Percentiles rank a stretch among this genome's conserved stretches.
Conservation (phyloP, 805 yeast species). For the Maudiozyma serrabonitensis region DNA sequence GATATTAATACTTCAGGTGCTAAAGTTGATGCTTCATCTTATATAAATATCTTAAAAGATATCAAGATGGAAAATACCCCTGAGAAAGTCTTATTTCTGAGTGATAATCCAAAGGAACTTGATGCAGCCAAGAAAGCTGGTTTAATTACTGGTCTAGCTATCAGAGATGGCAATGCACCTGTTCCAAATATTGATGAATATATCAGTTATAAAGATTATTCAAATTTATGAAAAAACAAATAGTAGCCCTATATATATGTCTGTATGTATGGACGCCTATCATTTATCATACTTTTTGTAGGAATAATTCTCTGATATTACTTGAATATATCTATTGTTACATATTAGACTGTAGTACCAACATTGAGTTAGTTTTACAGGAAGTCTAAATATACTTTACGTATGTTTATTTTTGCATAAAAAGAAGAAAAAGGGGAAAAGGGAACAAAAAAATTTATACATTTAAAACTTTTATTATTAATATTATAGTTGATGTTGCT, state of each 20-base stretch:
- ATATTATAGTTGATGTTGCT: not conserved
- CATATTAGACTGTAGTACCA: too few relatives aligned
- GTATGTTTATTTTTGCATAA: too few relatives aligned
- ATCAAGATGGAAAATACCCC: constrained; percentile 27
- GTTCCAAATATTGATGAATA: constrained; percentile 16
- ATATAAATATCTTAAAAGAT: constrained; percentile 40
- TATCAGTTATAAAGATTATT: constrained; percentile 3
- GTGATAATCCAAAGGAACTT: constrained; percentile 74
- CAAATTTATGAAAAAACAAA: constrained; percentile 2
- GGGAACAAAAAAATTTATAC: too few relatives aligned
- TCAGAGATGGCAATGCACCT: constrained; percentile 67
- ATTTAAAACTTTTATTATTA: not conserved
- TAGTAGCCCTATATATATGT: too few relatives aligned
- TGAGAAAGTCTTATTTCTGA: constrained; percentile 47
- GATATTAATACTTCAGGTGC: constrained; percentile 81
- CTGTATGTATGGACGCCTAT: too few relatives aligned
- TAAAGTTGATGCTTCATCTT: constrained; percentile 51
- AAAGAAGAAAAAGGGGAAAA: too few relatives aligned
- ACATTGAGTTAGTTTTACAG: too few relatives aligned
- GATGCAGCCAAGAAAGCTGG: constrained; percentile 66
- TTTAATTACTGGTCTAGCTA: constrained; percentile 46
- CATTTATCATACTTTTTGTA: too few relatives aligned
- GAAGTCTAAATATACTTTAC: too few relatives aligned
- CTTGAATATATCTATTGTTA: too few relatives aligned
- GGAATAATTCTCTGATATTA: too few relatives aligned